Conservation (phyloP, 805 yeast species). For the Saccharomycopsis olivae region DNA sequence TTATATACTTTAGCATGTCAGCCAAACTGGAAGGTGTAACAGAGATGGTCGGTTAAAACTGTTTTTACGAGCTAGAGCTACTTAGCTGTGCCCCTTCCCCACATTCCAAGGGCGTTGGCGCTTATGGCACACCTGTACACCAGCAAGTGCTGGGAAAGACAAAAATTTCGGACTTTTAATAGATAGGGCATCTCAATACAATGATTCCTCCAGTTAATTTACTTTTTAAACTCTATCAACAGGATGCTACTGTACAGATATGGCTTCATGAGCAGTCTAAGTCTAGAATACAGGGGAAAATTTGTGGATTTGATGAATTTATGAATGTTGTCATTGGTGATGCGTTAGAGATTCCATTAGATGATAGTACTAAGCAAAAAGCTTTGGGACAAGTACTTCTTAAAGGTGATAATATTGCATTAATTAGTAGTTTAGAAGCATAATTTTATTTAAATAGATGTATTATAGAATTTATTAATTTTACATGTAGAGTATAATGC, state of each 20-base stretch:
- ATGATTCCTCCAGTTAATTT: conserved; percentile 88
- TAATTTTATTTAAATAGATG: conserved; percentile 7
- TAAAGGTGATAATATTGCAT: conserved; percentile 90
- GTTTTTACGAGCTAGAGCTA: too few species aligned
- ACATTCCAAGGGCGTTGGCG: too few species aligned
- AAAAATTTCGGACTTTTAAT: too few species aligned
- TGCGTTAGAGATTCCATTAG: conserved; percentile 52
- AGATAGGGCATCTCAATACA: conserved; percentile 31
- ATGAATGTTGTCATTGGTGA: conserved; percentile 72
- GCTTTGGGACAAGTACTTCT: conserved; percentile 63
- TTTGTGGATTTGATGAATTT: conserved; percentile 93
- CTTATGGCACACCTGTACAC: too few species aligned
- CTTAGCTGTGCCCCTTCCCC: too few species aligned
- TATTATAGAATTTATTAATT: neutral
- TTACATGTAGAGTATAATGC: neutral
- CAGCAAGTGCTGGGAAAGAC: too few species aligned
- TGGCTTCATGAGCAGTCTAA: conserved; percentile 87
- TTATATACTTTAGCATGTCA: too few species aligned
- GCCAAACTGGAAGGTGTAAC: too few species aligned
- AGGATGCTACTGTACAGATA: conserved; percentile 65
- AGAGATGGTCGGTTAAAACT: too few species aligned
- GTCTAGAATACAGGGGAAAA: conserved; percentile 67
- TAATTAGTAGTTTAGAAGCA: conserved; percentile 37
- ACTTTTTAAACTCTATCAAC: conserved; percentile 77
- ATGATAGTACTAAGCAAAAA: conserved; percentile 29